These are phyloP conservation scores for Rhododendron mucronatum DNA, from an alignment of 148 eudicot species.

Conservation along the genomic window DNA sequence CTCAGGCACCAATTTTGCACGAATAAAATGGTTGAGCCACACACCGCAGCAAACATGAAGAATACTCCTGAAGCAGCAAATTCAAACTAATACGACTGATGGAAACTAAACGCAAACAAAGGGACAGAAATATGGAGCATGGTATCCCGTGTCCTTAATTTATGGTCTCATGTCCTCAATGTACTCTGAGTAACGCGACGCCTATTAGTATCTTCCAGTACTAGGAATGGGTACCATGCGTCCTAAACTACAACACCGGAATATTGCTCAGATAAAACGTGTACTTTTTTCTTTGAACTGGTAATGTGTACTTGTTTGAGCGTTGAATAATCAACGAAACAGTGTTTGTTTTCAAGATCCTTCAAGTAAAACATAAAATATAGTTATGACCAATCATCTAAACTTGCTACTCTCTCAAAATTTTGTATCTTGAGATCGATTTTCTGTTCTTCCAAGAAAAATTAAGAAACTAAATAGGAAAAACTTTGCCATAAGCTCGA, in stretches of 20 bases:
- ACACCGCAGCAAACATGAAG: not conserved
- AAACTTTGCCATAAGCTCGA: not conserved
- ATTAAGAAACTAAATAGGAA: not conserved
- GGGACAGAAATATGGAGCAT: not conserved
- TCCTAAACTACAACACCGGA: not conserved
- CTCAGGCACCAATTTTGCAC: slow-evolving; percentile 6
- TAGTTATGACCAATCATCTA: not conserved
- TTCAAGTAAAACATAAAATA: not conserved
- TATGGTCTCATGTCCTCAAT: not conserved
- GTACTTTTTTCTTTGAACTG: not conserved
- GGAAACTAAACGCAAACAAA: not conserved
- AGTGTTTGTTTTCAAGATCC: not conserved
- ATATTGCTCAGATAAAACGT: not conserved
- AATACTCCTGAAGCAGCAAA: not conserved
- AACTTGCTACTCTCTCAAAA: too few species aligned
- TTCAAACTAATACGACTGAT: not conserved
- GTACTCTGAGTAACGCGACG: not conserved
- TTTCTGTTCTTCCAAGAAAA: not conserved
- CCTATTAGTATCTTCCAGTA: not conserved
- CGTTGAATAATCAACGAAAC: not conserved
- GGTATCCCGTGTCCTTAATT: not conserved
- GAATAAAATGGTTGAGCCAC: not conserved
- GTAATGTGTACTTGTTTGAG: not conserved
- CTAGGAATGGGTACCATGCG: not conserved
- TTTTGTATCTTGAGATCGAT: not conserved